Evolutionary conservation across 768 basidiomycete species (phyloP).

Genomic region (Peribolospora kevripleyi): DNA sequence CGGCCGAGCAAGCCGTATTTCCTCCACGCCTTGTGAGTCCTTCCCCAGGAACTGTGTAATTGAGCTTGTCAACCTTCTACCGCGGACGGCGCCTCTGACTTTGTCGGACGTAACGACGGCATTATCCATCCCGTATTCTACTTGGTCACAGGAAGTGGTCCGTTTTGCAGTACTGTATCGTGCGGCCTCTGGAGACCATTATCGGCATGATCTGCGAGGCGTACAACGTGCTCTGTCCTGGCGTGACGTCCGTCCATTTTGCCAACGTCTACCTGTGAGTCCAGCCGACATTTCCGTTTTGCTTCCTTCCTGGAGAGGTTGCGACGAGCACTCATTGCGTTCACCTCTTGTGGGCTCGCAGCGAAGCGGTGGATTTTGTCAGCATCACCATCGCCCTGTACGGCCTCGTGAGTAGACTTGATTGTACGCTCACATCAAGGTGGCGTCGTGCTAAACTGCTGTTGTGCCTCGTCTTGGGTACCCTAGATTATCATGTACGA

Average conservation of each 20-base stretch:
- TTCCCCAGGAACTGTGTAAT: conserved; percentile 48
- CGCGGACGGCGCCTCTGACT: conserved; percentile 18
- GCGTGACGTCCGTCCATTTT: conserved; percentile 12
- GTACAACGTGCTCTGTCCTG: conserved; percentile 38
- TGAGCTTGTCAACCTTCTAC: conserved; percentile 61
- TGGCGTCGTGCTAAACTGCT: too few species aligned
- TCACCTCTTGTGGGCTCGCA: conserved; percentile 35
- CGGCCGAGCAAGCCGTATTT: conserved; percentile 40
- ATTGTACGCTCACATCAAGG: background rate
- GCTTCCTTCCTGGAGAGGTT: background rate
- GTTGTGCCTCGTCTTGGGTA: background rate
- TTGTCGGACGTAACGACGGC: background rate
- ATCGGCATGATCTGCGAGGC: conserved; percentile 55
- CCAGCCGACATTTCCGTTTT: background rate
- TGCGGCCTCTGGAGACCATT: conserved; percentile 25
- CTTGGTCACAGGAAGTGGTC: background rate
- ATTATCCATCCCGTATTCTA: conserved; percentile 10
- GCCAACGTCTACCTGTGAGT: conserved; percentile 14
- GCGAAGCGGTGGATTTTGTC: conserved; percentile 48
- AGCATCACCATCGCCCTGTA: conserved; percentile 77
- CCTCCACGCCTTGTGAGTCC: conserved; percentile 36
- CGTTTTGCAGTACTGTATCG: conserved; percentile 20
- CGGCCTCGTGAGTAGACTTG: conserved; percentile 26
- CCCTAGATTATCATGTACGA: conserved; percentile 44
- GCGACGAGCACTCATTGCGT: conserved; percentile 24